A percentile compares a stretch with the other conserved stretches of the same genome.
Conservation (phyloP, 495 filamentous ascomycete genomes). For the Astrothelium subdiscretum region DNA sequence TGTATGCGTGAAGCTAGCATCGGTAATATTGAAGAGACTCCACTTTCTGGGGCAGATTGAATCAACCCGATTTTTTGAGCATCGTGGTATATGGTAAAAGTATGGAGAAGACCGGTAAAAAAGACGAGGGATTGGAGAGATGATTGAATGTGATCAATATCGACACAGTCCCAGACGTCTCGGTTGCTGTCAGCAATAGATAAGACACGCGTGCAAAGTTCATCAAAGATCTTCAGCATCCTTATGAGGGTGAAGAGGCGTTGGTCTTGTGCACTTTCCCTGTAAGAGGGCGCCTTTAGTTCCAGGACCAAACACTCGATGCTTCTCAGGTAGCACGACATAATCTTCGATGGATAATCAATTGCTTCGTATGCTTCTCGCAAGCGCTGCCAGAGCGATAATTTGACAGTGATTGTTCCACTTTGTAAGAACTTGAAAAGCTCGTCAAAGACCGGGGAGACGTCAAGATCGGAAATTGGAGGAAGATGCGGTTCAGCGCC, state of each 20-base stretch:
- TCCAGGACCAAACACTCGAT: conserved; percentile 72
- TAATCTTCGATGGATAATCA: conserved; percentile 69
- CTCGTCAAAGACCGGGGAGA: conserved; percentile 31
- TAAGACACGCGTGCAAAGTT: conserved; percentile 56
- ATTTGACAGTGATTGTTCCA: conserved; percentile 65
- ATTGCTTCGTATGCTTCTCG: conserved; percentile 78
- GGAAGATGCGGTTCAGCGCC: conserved; percentile 3
- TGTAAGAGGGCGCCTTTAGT: conserved; percentile 51
- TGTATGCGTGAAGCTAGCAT: conserved; percentile 59
- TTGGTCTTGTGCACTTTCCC: conserved; percentile 45
- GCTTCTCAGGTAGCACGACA: conserved; percentile 73
- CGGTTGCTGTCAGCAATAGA: conserved; percentile 46
- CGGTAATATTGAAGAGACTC: conserved; percentile 24
- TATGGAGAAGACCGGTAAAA: conserved; percentile 60
- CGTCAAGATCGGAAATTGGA: not conserved
- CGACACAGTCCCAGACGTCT: conserved; percentile 70
- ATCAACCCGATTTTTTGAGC: conserved; percentile 62
- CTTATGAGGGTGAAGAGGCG: conserved; percentile 57
- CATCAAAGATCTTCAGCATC: conserved; percentile 67
- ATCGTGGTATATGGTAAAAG: conserved; percentile 71
- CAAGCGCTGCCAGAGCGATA: conserved; percentile 80
- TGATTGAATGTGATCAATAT: conserved; percentile 58
- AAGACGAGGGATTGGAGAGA: conserved; percentile 57
- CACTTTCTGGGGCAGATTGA: conserved; percentile 25
- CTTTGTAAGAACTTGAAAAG: conserved; percentile 73